Evolutionary conservation across 805 yeast species (phyloP).

Genomic region (Pichia kluyveri): DNA sequence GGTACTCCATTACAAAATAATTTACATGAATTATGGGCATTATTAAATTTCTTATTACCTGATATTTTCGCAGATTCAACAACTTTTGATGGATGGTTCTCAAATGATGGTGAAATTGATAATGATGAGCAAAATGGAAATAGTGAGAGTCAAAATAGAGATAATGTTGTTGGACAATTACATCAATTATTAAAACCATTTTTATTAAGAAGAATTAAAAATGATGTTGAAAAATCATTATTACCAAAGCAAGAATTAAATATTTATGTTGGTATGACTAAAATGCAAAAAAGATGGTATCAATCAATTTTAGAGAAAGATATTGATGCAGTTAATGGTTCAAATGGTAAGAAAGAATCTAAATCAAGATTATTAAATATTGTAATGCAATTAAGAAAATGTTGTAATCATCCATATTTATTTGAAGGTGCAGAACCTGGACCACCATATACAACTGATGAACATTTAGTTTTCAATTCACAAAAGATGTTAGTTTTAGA

Average conservation of each 20-base stretch:
- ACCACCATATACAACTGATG: constrained; percentile 81
- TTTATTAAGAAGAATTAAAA: constrained; percentile 63
- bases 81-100: constrained; percentile 71
- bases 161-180: constrained; percentile 47
- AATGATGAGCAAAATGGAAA: neutral
- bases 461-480: constrained; percentile 66
- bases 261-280: constrained; percentile 64
- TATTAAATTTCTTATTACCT: constrained; percentile 66
- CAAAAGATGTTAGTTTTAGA: constrained; percentile 68
- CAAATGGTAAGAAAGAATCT: constrained; percentile 63
- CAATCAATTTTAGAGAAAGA: constrained; percentile 70
- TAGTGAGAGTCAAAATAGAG: constrained; percentile 4
- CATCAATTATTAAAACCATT: constrained; percentile 74
- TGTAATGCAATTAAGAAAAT: constrained; percentile 78
- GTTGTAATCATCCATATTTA: constrained; percentile 78
- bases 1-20: constrained; percentile 82
- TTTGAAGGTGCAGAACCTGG: constrained; percentile 90
- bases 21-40: constrained; percentile 74
- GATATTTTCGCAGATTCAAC: constrained; percentile 69
- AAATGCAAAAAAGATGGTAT: constrained; percentile 76
- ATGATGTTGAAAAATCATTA: constrained; percentile 73
- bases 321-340: constrained; percentile 80
- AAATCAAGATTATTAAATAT: constrained; percentile 70
- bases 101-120: constrained; percentile 24
- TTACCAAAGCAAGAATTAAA: constrained; percentile 70